Evolutionary conservation across 208 protist species (phyloP).

Genomic region (Trichomonas vaginalis): DNA sequence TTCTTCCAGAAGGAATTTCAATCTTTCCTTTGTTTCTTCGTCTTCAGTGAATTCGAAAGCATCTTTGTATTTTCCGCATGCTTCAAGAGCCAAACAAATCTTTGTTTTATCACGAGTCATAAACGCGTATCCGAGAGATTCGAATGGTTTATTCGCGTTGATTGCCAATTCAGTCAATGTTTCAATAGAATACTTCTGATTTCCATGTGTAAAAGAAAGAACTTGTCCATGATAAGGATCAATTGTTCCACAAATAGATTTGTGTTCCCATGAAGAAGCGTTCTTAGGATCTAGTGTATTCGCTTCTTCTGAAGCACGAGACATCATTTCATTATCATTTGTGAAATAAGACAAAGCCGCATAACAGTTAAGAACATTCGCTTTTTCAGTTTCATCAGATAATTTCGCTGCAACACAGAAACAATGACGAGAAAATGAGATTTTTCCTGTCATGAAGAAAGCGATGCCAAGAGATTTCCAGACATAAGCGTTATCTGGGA

Average conservation of each 20-base stretch:
- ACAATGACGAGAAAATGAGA: not conserved
- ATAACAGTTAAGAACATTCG: not conserved
- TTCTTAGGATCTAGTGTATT: not conserved
- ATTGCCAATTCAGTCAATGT: not conserved
- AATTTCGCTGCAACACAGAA: not conserved
- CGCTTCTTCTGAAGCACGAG: not conserved
- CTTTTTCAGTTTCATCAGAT: not conserved
- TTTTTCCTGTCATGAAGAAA: not conserved
- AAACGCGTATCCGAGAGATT: not conserved
- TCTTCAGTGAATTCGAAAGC: not conserved
- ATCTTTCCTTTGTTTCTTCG: not conserved
- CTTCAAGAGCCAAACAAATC: not conserved
- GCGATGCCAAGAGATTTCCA: not conserved
- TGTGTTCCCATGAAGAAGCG: not conserved
- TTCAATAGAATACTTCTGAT: not conserved
- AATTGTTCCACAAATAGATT: not conserved
- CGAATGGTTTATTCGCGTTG: not conserved
- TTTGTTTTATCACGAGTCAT: not conserved
- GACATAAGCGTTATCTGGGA: not conserved
- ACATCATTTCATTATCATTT: not conserved
- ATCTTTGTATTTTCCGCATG: not conserved
- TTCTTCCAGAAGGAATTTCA: not conserved
- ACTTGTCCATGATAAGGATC: not conserved
- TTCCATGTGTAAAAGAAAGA: not conserved
- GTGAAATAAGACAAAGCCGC: not conserved